These are phyloP conservation scores for Cladosporium velox DNA, from an alignment of 2,329 filamentous ascomycete genomes.

Conservation along the genomic window DNA sequence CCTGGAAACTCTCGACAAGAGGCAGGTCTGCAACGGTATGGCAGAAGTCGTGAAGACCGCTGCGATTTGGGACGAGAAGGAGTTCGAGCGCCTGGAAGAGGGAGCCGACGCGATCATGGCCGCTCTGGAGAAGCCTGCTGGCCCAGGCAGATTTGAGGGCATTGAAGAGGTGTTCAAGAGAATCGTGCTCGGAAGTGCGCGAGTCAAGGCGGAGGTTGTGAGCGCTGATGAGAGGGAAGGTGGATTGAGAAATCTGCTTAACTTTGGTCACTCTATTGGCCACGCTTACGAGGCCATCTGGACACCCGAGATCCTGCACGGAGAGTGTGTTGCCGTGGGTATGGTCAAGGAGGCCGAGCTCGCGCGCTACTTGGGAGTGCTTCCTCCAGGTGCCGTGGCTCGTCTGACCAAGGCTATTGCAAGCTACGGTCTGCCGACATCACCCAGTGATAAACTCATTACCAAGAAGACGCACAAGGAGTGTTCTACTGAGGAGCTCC, in stretches of 20 bases:
- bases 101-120: slow-evolving; percentile 76
- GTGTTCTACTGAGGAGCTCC: slow-evolving; percentile 81
- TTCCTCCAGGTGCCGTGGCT: slow-evolving; percentile 84
- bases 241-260: slow-evolving; percentile 88
- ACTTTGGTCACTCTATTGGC: slow-evolving; percentile 97
- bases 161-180: slow-evolving; percentile 58
- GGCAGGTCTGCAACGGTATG: slow-evolving; percentile 98
- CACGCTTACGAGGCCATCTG: slow-evolving; percentile 95
- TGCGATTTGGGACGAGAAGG: slow-evolving; percentile 87
- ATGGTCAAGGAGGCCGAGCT: slow-evolving; percentile 98
- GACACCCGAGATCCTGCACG: slow-evolving; percentile 92
- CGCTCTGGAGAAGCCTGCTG: slow-evolving; percentile 64
- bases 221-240: slow-evolving; percentile 93
- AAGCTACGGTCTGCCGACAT: slow-evolving; percentile 88
- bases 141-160: slow-evolving; percentile 63
- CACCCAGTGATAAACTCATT: slow-evolving; percentile 79
- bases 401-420: slow-evolving; percentile 89
- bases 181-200: slow-evolving; percentile 84
- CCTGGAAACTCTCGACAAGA: slow-evolving; percentile 79
- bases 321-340: slow-evolving; percentile 92
- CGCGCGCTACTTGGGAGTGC: slow-evolving; percentile 80
- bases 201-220: slow-evolving; percentile 91
- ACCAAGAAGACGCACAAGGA: slow-evolving; percentile 81
- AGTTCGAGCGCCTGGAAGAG: slow-evolving; percentile 81
- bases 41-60: slow-evolving; percentile 86